Evolutionary conservation across 176 grass and related monocot genomes (phyloP).

Genomic region (Eragrostis nindensis): DNA sequence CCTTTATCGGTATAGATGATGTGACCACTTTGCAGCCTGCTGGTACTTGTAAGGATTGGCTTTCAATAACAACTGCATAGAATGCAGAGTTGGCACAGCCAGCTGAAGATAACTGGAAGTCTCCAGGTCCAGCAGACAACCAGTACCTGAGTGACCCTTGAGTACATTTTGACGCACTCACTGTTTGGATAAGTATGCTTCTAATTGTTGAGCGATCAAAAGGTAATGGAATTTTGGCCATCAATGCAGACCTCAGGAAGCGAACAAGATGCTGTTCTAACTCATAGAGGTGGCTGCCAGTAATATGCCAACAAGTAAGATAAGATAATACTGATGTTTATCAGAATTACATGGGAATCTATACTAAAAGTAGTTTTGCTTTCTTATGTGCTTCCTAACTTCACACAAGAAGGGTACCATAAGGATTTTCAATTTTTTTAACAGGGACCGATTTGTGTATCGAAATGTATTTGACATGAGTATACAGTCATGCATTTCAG

Average conservation of each 20-base stretch:
- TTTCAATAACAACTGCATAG: slow-evolving; percentile 70
- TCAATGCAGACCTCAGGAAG: slow-evolving; percentile 73
- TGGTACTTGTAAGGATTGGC: slow-evolving; percentile 48
- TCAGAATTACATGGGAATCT: slow-evolving; percentile 24
- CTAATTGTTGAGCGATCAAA: slow-evolving; percentile 68
- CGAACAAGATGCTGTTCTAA: slow-evolving; percentile 87
- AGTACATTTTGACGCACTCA: slow-evolving; percentile 73
- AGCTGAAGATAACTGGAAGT: slow-evolving; percentile 82
- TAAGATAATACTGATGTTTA: slow-evolving; percentile 5
- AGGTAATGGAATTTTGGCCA: slow-evolving; percentile 70
- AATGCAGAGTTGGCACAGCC: slow-evolving; percentile 63
- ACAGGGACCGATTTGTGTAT: background rate
- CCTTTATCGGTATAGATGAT: slow-evolving; percentile 85
- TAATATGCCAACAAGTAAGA: slow-evolving; percentile 19
- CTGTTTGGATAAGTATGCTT: slow-evolving; percentile 71
- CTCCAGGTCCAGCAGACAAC: slow-evolving; percentile 83
- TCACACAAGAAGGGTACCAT: background rate
- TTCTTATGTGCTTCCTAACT: slow-evolving; percentile 1
- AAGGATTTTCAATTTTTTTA: background rate
- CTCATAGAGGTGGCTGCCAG: slow-evolving; percentile 81
- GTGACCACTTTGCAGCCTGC: slow-evolving; percentile 73
- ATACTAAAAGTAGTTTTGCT: background rate
- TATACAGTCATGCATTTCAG: slow-evolving; percentile 6
- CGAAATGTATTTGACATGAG: background rate
- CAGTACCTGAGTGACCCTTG: slow-evolving; percentile 90